phyloP scores from a whole-genome alignment of 768 basidiomycete genomes.

The Leucocoprinus birnbaumii region DNA sequence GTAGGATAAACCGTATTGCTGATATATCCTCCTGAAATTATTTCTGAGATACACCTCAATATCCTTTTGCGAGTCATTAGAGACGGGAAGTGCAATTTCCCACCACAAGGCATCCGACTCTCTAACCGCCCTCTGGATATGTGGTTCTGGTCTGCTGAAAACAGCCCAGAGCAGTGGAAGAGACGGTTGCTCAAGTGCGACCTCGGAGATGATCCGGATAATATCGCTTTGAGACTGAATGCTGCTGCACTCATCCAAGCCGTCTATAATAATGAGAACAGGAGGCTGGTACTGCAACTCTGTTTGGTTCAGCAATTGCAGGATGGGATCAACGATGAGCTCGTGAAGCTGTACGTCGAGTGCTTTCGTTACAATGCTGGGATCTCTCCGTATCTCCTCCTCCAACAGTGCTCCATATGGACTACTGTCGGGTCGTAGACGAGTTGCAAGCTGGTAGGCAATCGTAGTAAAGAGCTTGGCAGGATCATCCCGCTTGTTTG shows the following conservation, averaged over 20 bases:
- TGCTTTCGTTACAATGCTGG: constrained; percentile 14
- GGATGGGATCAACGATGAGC: constrained; percentile 17
- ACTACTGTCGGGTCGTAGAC: neutral
- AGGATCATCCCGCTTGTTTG: constrained; percentile 20
- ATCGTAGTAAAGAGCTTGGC: constrained; percentile 26
- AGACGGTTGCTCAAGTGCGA: neutral
- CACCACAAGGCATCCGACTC: neutral
- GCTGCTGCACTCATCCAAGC: constrained; percentile 24
- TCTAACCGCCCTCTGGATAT: constrained; percentile 15
- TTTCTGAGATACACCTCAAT: constrained; percentile 16
- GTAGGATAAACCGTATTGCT: constrained; percentile 3
- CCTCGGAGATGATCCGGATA: constrained; percentile 10
- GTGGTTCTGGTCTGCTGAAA: constrained; percentile 25
- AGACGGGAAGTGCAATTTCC: constrained; percentile 10
- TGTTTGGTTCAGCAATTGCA: neutral
- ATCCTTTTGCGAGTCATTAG: constrained; percentile 14
- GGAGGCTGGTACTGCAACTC: neutral
- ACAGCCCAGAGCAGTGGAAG: constrained; percentile 21
- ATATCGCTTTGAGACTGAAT: constrained; percentile 12
- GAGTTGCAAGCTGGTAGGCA: constrained; percentile 23
- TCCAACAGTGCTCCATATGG: constrained; percentile 6
- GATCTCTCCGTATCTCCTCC: constrained; percentile 14
- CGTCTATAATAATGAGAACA: constrained; percentile 21
- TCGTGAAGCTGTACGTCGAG: constrained; percentile 15
- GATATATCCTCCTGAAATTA: constrained; percentile 15